Evolutionary conservation across 768 basidiomycete genomes (phyloP), one percentile per base, ranked within the genome.

Genomic region (Neoboletus brunneissimus): DNA sequence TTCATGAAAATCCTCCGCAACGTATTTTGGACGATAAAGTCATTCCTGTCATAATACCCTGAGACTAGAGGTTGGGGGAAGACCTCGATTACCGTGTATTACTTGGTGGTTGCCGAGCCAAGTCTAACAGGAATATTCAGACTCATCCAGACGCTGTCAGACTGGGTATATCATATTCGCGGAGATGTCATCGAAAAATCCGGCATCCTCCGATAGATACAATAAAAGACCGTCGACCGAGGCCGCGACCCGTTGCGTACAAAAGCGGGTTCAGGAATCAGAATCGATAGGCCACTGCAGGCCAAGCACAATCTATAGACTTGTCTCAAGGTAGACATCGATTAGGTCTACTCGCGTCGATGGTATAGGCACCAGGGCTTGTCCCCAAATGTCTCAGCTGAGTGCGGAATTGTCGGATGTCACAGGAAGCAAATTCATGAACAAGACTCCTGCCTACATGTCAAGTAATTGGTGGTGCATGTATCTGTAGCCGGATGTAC

Each of bases 351-450:
- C 31, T 49, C 22, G 43, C 43, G 49, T 52, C 43, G 25, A 44
- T 20, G 20, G 20, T 13, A 11, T 38, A 53, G 52, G 59, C 41
- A 48, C 48, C 51, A 46, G 54, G 23, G 45, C 27, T 29, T 57
- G 55, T 40, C 38, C 42, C 34, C 4, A 18, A 22, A 38, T 65
- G 54, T 62, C 50, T 65, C 55, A 54, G 43, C 35, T 52, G 29
- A 41, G 50, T 45, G 52, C 37, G 38, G 38, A 23, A 31, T 18
- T 23, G 51, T 47, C 48, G 49, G 50, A 40, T 13, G 35, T 63
- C 23, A n/a, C 49, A 52, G 50, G 47, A 60, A 54, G 34, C 34
- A 51, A 54, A 46, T 53, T 40, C 15, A 45, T 20, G 23, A 35
- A 45, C 35, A 41, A 31, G 40, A 41, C 22, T 20, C 48, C 60